These are phyloP conservation scores for Mortierella alpina DNA, from an alignment of 192 early-diverging fungal genomes.

Conservation along the genomic window DNA sequence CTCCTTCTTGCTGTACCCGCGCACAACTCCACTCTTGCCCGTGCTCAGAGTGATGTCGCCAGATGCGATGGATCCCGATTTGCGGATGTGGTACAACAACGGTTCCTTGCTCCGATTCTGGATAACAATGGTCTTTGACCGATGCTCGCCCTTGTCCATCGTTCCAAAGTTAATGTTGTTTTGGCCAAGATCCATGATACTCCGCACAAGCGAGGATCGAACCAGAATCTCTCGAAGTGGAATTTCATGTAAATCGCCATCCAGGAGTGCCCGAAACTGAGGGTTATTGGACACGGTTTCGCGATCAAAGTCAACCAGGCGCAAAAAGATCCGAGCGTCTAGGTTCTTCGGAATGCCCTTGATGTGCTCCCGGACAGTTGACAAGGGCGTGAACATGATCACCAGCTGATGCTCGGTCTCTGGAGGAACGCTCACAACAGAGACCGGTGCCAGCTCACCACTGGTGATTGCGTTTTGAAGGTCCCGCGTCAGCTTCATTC, in stretches of 20 bases:
- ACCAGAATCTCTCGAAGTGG: conserved; percentile 94
- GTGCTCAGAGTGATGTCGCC: conserved; percentile 87
- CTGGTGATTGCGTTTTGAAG: conserved; percentile 78
- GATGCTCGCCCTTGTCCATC: conserved; percentile 85
- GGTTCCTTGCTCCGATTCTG: conserved; percentile 92
- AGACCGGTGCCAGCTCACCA: conserved; percentile 72
- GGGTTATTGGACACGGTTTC: conserved; percentile 75
- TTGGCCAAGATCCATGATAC: conserved; percentile 94
- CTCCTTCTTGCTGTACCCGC: conserved; percentile 90
- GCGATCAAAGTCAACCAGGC: conserved; percentile 87
- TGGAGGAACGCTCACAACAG: conserved; percentile 71
- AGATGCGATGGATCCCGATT: conserved; percentile 94
- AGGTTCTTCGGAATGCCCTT: conserved; percentile 81
- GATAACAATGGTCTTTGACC: conserved; percentile 88
- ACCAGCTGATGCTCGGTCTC: conserved; percentile 75
- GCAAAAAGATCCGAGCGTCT: conserved; percentile 87
- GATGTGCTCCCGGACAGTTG: conserved; percentile 65
- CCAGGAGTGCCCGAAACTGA: conserved; percentile 80
- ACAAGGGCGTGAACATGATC: conserved; percentile 77
- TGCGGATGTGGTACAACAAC: conserved; percentile 90
- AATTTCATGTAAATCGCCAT: conserved; percentile 65
- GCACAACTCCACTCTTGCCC: conserved; percentile 87
- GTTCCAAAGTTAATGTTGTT: conserved; percentile 97
- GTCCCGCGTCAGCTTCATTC: conserved; percentile 76
- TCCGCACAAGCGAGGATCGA: conserved; percentile 82